Conservation (phyloP, 1,284 basidiomycete species). For the Ustilago crameri region DNA sequence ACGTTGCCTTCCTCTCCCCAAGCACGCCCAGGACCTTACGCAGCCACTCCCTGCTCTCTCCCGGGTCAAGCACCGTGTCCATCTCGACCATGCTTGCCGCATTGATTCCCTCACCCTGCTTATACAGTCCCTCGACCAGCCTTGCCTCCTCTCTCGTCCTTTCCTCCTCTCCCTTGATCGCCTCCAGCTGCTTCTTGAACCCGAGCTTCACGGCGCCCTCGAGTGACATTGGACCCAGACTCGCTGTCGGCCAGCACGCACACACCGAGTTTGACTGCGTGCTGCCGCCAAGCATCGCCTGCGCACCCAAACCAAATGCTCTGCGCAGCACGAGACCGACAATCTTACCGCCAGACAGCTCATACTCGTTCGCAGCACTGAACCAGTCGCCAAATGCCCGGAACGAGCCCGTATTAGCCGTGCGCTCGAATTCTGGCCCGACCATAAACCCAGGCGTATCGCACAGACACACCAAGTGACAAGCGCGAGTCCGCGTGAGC, state of each 20-base stretch:
- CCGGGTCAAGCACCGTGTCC: slow-evolving; percentile 56
- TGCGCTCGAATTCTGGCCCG: slow-evolving; percentile 38
- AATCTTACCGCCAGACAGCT: slow-evolving; percentile 35
- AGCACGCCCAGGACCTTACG: slow-evolving; percentile 12
- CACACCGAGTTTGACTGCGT: slow-evolving; percentile 39
- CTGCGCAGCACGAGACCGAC: slow-evolving; percentile 39
- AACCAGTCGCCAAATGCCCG: slow-evolving; percentile 54
- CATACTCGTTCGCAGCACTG: slow-evolving; percentile 29
- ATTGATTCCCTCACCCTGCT: slow-evolving; percentile 39
- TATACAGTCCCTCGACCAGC: slow-evolving; percentile 42
- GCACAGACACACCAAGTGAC: slow-evolving; percentile 43
- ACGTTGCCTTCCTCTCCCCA: slow-evolving; percentile 21
- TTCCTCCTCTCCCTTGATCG: slow-evolving; percentile 27
- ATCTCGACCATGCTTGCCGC: slow-evolving; percentile 48
- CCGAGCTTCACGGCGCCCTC: slow-evolving; percentile 52
- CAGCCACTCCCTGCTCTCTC: slow-evolving; percentile 49
- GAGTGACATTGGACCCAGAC: slow-evolving; percentile 45
- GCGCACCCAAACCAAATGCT: slow-evolving; percentile 53
- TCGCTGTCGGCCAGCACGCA: slow-evolving; percentile 43
- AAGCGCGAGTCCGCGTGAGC: slow-evolving; percentile 31
- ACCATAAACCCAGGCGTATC: slow-evolving; percentile 62
- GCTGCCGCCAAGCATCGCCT: slow-evolving; percentile 50
- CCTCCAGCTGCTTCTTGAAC: slow-evolving; percentile 48
- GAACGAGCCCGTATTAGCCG: slow-evolving; percentile 21
- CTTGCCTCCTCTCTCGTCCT: slow-evolving; percentile 20